These are phyloP conservation scores for Bipolaris gigantea DNA, from an alignment of 2,329 filamentous ascomycete genomes.

Conservation along the genomic window DNA sequence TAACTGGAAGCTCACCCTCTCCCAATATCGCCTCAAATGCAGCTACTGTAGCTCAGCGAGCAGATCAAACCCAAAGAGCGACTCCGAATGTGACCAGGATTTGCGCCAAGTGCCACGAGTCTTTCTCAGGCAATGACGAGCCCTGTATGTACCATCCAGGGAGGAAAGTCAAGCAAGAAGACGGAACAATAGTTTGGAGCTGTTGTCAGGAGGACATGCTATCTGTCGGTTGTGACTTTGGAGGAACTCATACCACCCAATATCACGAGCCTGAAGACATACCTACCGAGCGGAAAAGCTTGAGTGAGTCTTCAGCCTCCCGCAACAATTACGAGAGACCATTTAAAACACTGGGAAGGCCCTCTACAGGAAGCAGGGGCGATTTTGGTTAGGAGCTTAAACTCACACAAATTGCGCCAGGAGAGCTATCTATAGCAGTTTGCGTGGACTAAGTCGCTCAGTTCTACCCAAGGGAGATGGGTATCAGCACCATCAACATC, in stretches of 20 bases:
- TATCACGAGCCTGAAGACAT: not conserved
- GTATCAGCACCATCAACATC: too few relatives aligned
- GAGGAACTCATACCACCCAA: slow-evolving; percentile 7
- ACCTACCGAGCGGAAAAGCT: not conserved
- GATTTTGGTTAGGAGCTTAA: too few relatives aligned
- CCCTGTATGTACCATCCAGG: slow-evolving; percentile 26
- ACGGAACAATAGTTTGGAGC: slow-evolving; percentile 3
- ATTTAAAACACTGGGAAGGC: too few relatives aligned
- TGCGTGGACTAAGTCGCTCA: too few relatives aligned
- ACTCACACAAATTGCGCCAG: too few relatives aligned
- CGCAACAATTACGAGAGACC: too few relatives aligned
- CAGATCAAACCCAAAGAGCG: not conserved
- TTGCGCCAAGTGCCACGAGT: slow-evolving; percentile 21
- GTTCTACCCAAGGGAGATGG: too few relatives aligned
- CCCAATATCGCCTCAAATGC: not conserved
- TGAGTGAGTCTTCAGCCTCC: too few relatives aligned
- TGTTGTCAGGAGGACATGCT: slow-evolving; percentile 16
- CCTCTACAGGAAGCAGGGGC: too few relatives aligned
- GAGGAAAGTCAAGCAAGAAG: not conserved
- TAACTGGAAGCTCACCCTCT: not conserved
- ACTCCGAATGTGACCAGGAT: not conserved
- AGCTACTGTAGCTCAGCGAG: not conserved
- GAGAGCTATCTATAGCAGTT: too few relatives aligned
- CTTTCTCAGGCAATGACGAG: slow-evolving; percentile 6
- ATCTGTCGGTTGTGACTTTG: slow-evolving; percentile 17